Evolutionary conservation across 768 basidiomycete genomes (phyloP).

Genomic region (Auricularia auricula-judae): DNA sequence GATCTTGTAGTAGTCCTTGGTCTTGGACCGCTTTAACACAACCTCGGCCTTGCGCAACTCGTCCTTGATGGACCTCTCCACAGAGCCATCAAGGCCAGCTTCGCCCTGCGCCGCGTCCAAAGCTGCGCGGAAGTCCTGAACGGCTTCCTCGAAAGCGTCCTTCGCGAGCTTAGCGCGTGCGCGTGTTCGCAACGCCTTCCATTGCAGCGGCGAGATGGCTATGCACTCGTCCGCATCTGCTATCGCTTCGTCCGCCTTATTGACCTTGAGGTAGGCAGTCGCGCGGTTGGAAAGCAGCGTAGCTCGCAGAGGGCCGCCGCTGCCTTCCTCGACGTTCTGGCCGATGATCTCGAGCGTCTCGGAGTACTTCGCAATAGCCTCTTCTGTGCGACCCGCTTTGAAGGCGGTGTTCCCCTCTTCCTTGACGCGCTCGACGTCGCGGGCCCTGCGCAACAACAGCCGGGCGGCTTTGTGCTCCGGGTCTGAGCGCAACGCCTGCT

Average conservation of each 20-base stretch:
- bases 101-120: conserved; percentile 62
- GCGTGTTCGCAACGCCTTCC: conserved; percentile 80
- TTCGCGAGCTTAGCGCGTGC: conserved; percentile 68
- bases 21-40: conserved; percentile 75
- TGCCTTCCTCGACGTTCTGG: conserved; percentile 53
- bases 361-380: conserved; percentile 58
- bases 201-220: conserved; percentile 47
- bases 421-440: conserved; percentile 71
- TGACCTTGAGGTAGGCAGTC: conserved; percentile 67
- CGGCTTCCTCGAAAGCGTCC: conserved; percentile 60
- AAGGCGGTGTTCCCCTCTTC: conserved; percentile 78
- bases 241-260: conserved; percentile 56
- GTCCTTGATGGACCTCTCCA: conserved; percentile 39
- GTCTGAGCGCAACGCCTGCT: conserved; percentile 64
- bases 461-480: conserved; percentile 65
- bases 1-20: conserved; percentile 85
- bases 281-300: conserved; percentile 77
- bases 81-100: conserved; percentile 34
- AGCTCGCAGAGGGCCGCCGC: conserved; percentile 72
- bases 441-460: conserved; percentile 64
- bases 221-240: conserved; percentile 62
- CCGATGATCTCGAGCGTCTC: conserved; percentile 55
- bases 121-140: conserved; percentile 71
- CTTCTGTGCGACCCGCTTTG: conserved; percentile 44
- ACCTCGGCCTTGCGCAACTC: conserved; percentile 79